Base-by-base conservation (phyloP, 306 rosid species). In the Leucaena leucocephala region DNA sequence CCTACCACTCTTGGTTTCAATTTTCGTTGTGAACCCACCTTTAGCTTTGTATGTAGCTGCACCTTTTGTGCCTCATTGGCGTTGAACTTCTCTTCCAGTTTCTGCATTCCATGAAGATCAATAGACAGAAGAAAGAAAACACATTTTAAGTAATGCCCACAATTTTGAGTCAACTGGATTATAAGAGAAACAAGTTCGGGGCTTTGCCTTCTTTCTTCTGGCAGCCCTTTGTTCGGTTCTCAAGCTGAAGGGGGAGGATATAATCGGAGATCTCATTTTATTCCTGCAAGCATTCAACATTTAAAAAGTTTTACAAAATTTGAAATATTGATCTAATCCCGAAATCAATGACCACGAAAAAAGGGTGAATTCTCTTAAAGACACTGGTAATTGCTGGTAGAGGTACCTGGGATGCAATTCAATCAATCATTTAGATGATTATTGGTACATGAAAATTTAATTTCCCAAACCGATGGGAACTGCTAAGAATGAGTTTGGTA, bases 181-280 rank as follows among this genome's bases (percentile, higher is more conserved):
- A 44, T 52, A 76, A 78, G 42, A 46, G 61, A 57, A 82, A 74
- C 27, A 66, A 58, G 71, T 36, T 79, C 71, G 63, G 76, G 62
- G 44, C 14, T 80, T 78, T 91, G 84, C 99, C 98, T 90, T 90
- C 83, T 93, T 90, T 90, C 99, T 91, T 82, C 87, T 90, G 64
- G 90, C 92, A 62, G 98, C 97, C 74, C 99, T 89, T 81, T 95
- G 97, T 71, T 93, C 99, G 17, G 99, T 95, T 83, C 94, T 89
- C 83, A 95, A 85, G 88, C 86, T 82, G 86, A 95, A 91, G 38
- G 99, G 90, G 4, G 94, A 86, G 34, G 93, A 86, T 82, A 96
- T 86, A 72, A 87, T 80, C 12, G 96, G 97, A n/a, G 96, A 91
- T 71, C 82, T 84, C 69, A 80, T n/a, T 88, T 84, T 95, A 59